Evolutionary conservation across 2,329 filamentous ascomycete genomes (phyloP).

Genomic region (Sphaerulina populicola): DNA sequence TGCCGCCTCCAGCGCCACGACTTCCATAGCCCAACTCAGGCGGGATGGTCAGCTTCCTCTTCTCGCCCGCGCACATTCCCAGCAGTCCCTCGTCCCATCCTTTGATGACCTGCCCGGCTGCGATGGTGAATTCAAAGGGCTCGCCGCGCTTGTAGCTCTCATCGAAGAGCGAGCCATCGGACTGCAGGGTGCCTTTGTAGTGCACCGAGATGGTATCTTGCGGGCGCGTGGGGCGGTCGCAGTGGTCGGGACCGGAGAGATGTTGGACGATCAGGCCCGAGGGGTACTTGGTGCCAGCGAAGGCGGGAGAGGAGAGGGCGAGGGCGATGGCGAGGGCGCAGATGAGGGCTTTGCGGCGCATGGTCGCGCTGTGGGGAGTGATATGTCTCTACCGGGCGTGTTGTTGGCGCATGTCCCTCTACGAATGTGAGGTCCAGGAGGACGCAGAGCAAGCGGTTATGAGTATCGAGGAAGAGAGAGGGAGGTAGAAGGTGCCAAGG

Average conservation of each 20-base stretch:
- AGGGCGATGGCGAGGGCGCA: constrained; percentile 13
- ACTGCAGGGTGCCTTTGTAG: constrained; percentile 44
- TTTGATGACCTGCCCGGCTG: constrained; percentile 76
- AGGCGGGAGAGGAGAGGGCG: constrained; percentile 7
- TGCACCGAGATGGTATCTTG: constrained; percentile 43
- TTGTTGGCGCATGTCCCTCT: no score
- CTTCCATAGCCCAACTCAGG: constrained; percentile 76
- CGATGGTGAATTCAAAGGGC: constrained; percentile 73
- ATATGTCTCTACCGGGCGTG: no score
- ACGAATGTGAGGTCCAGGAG: no score
- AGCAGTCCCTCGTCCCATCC: constrained; percentile 88
- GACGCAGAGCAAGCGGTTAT: no score
- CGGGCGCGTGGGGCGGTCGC: constrained; percentile 38
- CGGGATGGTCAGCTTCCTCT: constrained; percentile 79
- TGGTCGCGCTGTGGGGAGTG: constrained; percentile 8
- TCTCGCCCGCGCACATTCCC: constrained; percentile 94
- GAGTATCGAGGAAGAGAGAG: no score
- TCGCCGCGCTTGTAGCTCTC: constrained; percentile 66
- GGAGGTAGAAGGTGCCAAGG: no score
- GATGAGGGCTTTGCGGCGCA: constrained; percentile 16
- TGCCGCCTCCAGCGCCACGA: constrained; percentile 51
- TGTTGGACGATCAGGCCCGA: constrained; percentile 34
- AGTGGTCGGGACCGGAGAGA: constrained; percentile 35
- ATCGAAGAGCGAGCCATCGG: constrained; percentile 72
- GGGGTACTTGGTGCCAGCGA: constrained; percentile 14